Evolutionary conservation across 1,284 basidiomycete genomes (phyloP), one percentile per base, ranked within the genome.

Genomic region (Veloboletus limbatus): DNA sequence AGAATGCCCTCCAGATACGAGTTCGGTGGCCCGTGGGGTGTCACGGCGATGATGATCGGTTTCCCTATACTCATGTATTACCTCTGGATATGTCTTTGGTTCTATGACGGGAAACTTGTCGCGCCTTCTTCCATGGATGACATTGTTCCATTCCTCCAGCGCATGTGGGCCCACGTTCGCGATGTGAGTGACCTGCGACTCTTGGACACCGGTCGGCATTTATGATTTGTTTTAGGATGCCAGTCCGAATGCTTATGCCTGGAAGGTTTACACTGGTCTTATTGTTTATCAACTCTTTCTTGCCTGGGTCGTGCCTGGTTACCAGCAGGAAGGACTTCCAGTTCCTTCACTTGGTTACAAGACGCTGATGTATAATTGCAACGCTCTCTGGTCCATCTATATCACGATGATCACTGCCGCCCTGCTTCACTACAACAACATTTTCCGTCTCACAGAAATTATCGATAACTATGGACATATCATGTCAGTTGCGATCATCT

Each of bases 1-100:
- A 27, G 10, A 9, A 6, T n/a, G 40, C 48, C 31, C 52, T 9
- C 17, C 35, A 92, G 88, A 31, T 97, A 90, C 72, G 95, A 99
- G 70, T 99, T 99, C 61, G 97, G 96, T 55, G 96, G 96, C 8
- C 95, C 96, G 34, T 76, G 78, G 70, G 96, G 97, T 38, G 92
- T 95, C 33, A 71, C 84, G 9, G 88, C 88, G 24, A 98, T 99
- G 76, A 99, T 99, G 89, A 77, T 86, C 24, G 84, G 89, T 43
- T 99, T 99, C 69, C 96, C 96, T 0, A 68, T 85, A 30, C 76
- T 92, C 53, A 92, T 94, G 95, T 98, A 98, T 71, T 99, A 99
- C 73, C 82, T 99, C 56, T 98, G 93, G 92, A 92, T 94, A 56
- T 99, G 97, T 63, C 78, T 98, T 31, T 94, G 90, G 82, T 97